Percentiles rank a stretch among this genome's conserved stretches.
These are phyloP conservation scores for Neofusicoccum sp. DNA, from an alignment of 2,329 filamentous ascomycete genomes.

Conservation along the genomic window DNA sequence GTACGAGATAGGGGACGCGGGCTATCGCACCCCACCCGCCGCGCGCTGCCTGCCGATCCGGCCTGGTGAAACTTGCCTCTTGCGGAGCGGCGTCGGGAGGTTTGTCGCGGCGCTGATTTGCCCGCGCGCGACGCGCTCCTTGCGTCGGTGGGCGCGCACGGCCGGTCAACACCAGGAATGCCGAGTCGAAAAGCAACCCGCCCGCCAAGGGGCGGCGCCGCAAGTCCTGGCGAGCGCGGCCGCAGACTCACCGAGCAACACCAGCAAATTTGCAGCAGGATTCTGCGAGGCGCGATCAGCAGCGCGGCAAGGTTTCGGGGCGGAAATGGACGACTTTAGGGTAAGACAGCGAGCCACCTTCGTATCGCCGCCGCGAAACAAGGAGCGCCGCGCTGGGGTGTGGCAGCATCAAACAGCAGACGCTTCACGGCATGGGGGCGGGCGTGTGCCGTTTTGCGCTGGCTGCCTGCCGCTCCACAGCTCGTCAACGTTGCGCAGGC, in stretches of 20 bases:
- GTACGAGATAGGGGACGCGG: conserved; percentile 19
- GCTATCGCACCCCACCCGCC: conserved; percentile 2
- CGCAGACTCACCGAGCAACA: conserved; percentile 16
- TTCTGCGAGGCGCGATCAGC: conserved; percentile 19
- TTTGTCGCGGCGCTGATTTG: conserved; percentile 9
- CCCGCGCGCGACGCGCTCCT: conserved; percentile 7
- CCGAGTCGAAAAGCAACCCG: conserved; percentile 17
- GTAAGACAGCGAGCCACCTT: conserved; percentile 20
- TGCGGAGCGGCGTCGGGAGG: conserved; percentile 7
- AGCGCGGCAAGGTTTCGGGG: conserved; percentile 19
- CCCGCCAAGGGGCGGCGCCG: conserved; percentile 14
- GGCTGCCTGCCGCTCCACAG: not conserved
- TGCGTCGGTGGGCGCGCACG: conserved; percentile 9
- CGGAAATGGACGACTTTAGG: conserved; percentile 19
- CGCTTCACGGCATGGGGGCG: conserved; percentile 13
- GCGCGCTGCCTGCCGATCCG: conserved; percentile 10
- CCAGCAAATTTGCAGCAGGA: conserved; percentile 21
- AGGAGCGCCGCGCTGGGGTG: conserved; percentile 13
- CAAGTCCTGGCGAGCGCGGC: conserved; percentile 13
- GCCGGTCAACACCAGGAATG: conserved; percentile 17
- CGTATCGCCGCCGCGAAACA: conserved; percentile 20
- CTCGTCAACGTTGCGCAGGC: conserved; percentile 7
- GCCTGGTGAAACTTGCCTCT: conserved; percentile 15
- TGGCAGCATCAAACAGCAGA: conserved; percentile 14
- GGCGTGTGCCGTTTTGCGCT: not conserved